These are phyloP conservation scores for Pyrenophora teres DNA, from an alignment of 2,329 filamentous ascomycete genomes.

Conservation along the genomic window DNA sequence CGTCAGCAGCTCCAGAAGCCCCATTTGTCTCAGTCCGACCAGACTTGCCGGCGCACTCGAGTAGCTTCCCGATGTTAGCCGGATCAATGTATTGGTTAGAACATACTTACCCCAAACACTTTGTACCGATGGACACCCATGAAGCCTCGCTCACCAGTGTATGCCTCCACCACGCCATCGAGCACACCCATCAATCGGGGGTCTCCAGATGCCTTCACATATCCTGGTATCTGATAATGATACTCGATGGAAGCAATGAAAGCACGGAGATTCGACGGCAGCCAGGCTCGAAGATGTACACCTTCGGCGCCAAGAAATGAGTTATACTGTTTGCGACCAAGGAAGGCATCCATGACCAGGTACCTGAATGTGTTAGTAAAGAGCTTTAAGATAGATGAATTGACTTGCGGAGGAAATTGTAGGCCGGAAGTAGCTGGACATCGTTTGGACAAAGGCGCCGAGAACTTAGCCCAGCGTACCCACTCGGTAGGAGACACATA, in stretches of 20 bases:
- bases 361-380: conserved; percentile 13
- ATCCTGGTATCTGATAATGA: conserved; percentile 60
- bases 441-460: conserved; percentile 31
- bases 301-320: conserved; percentile 60
- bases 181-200: conserved; percentile 58
- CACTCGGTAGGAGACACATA: conserved; percentile 32
- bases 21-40: conserved; percentile 52
- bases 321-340: conserved; percentile 52
- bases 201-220: conserved; percentile 58
- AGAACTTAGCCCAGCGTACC: conserved; percentile 36
- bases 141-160: conserved; percentile 60
- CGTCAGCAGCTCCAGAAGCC: conserved; percentile 26
- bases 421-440: conserved; percentile 33
- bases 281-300: conserved; percentile 59
- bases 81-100: not conserved
- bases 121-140: conserved; percentile 64
- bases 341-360: conserved; percentile 34
- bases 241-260: conserved; percentile 62
- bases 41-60: conserved; percentile 60
- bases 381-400: not conserved
- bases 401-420: conserved; percentile 24
- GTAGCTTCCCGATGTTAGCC: conserved; percentile 18
- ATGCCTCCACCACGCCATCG: conserved; percentile 61
- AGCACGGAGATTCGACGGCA: conserved; percentile 59
- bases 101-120: conserved; percentile 55